Evolutionary conservation across 163 green algal genomes (phyloP).

Genomic region (Chlamydomonas reinhardtii): DNA sequence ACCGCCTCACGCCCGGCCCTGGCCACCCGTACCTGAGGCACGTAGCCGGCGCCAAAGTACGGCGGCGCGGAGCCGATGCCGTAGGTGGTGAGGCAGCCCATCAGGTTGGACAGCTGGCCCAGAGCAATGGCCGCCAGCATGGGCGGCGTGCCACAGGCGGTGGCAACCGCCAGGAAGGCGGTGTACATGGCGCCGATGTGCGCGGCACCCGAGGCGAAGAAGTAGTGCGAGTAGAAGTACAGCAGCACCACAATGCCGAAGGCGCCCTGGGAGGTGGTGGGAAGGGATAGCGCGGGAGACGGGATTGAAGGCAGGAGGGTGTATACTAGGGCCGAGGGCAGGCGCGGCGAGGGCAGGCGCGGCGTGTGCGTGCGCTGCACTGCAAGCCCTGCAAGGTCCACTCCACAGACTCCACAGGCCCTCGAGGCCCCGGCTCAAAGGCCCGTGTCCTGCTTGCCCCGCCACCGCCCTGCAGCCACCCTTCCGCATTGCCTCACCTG

Average conservation of each 20-base stretch:
- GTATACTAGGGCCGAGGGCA: no score
- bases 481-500: constrained; percentile 60
- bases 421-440: no score
- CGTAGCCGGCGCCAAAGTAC: constrained; percentile 97
- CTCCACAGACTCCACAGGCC: no score
- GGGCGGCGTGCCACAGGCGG: constrained; percentile 91
- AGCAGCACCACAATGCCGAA: constrained; percentile 93
- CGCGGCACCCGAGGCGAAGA: constrained; percentile 96
- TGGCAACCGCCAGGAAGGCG: constrained; percentile 96
- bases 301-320: no score
- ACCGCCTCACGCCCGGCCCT: no score
- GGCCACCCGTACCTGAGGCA: constrained; percentile 76
- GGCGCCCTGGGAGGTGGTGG: constrained; percentile 58
- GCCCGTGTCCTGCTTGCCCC: no score
- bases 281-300: no score
- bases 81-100: constrained; percentile 99
- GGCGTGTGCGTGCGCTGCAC: no score
- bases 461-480: no score
- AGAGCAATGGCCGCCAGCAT: constrained; percentile 93
- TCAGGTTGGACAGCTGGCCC: constrained; percentile 95
- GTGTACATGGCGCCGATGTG: constrained; percentile 99
- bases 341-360: no score
- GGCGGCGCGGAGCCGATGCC: constrained; percentile 98
- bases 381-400: no score
- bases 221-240: constrained; percentile 99